A percentile compares a stretch with the other conserved stretches of the same genome.
These are phyloP conservation scores for Chlorencoelia australis DNA, from an alignment of 2,329 filamentous ascomycete genomes.

Conservation along the genomic window DNA sequence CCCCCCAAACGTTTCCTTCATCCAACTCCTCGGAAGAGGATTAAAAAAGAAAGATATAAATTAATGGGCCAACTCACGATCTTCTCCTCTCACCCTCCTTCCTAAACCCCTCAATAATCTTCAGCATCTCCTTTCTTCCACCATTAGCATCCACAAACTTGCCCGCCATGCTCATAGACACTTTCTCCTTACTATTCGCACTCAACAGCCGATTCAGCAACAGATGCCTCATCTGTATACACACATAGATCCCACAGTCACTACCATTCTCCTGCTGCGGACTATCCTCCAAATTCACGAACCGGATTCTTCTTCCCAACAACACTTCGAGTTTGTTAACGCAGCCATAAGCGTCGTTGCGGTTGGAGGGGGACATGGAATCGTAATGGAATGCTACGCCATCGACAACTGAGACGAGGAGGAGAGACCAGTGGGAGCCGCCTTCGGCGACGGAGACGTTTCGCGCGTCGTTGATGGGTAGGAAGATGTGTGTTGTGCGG, in stretches of 20 bases:
- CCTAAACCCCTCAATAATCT: slow-evolving; percentile 75
- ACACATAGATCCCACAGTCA: slow-evolving; percentile 95
- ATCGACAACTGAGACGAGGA: slow-evolving; percentile 82
- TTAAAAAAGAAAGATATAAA: neutral
- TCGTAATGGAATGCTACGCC: slow-evolving; percentile 96
- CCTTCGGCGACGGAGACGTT: slow-evolving; percentile 73
- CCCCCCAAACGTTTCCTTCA: neutral
- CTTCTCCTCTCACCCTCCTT: slow-evolving; percentile 78
- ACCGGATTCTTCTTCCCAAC: slow-evolving; percentile 57
- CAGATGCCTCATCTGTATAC: slow-evolving; percentile 89
- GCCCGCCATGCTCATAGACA: slow-evolving; percentile 86
- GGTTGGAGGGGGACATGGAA: slow-evolving; percentile 68
- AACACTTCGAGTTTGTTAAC: slow-evolving; percentile 60
- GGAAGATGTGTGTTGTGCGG: slow-evolving; percentile 81
- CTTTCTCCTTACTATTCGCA: slow-evolving; percentile 72
- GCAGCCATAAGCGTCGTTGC: slow-evolving; percentile 59
- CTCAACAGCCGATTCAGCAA: slow-evolving; percentile 72
- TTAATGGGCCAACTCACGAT: slow-evolving; percentile 56
- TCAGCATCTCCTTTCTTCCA: slow-evolving; percentile 82
- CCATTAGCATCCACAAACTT: slow-evolving; percentile 72
- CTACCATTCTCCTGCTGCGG: slow-evolving; percentile 87
- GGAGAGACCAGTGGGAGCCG: slow-evolving; percentile 87
- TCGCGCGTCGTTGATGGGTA: slow-evolving; percentile 84
- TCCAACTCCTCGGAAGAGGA: no score
- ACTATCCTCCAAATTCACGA: slow-evolving; percentile 72